Evolutionary conservation across 352 stramenopile genomes (phyloP), one percentile per base, ranked within the genome.

Genomic region (Phytophthora hibernalis): DNA sequence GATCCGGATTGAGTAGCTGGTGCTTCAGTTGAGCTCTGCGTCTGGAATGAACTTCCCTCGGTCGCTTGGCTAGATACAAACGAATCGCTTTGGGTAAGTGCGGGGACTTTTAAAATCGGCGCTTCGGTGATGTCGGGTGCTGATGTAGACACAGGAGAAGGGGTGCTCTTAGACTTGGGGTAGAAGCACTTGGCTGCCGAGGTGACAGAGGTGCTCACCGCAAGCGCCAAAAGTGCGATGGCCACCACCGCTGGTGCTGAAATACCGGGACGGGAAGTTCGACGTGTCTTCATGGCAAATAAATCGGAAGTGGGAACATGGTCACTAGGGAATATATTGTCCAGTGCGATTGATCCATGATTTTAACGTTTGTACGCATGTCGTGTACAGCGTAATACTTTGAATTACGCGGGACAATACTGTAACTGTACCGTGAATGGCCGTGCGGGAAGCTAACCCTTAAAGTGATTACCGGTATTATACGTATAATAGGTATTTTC

Each of bases 211-310:
- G 31, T 47, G 51, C 22, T 53, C 56, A 52, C 22, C 35, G 60
- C n/a, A 54, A 57, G 30, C 62, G 62, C 70, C 67, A 82, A 55
- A 72, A 79, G 67, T 54, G 74, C 70, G 45, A 60, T 42, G 37
- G 64, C 53, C 64, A 73, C 11, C 53, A 63, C n/a, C 5, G 55
- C 22, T 8, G 40, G 40, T 22, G 40, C 40, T 47, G 40, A 47
- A 5, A 47, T 12, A 22, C 50, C 21, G 15, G 21, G 49, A 22
- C 50, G 26, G 15, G 21, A 54, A 28, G 24, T 35, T 43, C 57
- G 37, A 12, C 13, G 47, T 45, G 48, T 12, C n/a, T 53, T 21
- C 24, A 66, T 52, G 20, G 55, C 65, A 7, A 71, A 63, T 53
- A 77, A 69, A 50, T 65, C 18, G 26, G 13, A 50, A 57, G 13